Conservation (phyloP, 2,329 filamentous ascomycete species). For the Paecilomyces fulvus region DNA sequence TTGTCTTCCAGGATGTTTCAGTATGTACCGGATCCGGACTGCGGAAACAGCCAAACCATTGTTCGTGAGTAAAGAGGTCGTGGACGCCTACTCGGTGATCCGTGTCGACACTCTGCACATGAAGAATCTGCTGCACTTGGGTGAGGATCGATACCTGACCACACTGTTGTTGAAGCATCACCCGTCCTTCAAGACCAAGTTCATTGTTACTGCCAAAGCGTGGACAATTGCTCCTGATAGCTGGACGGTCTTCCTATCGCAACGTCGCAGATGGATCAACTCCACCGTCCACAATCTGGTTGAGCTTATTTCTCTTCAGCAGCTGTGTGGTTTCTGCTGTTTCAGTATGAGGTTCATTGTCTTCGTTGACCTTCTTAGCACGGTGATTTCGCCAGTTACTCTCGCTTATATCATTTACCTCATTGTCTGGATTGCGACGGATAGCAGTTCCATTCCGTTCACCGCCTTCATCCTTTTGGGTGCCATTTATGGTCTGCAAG, state of each 20-base stretch:
- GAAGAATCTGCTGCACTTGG: slow-evolving; percentile 94
- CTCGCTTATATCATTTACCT: slow-evolving; percentile 85
- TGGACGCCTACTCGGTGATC: slow-evolving; percentile 81
- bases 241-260: slow-evolving; percentile 90
- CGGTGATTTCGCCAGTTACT: slow-evolving; percentile 83
- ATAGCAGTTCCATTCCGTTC: slow-evolving; percentile 61
- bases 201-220: slow-evolving; percentile 81
- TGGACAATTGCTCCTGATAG: slow-evolving; percentile 97
- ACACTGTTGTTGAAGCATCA: slow-evolving; percentile 90
- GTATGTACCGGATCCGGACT: slow-evolving; percentile 95
- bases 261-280: slow-evolving; percentile 99
- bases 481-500: slow-evolving; percentile 95
- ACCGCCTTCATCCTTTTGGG: slow-evolving; percentile 85
- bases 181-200: slow-evolving; percentile 95
- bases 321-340: slow-evolving; percentile 98
- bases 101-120: slow-evolving; percentile 97
- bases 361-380: slow-evolving; percentile 86
- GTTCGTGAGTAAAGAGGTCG: slow-evolving; percentile 87
- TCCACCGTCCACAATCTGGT: slow-evolving; percentile 97
- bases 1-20: slow-evolving; percentile 96
- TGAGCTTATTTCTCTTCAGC: slow-evolving; percentile 84
- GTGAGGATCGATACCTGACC: slow-evolving; percentile 95
- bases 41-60: slow-evolving; percentile 91
- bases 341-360: slow-evolving; percentile 99
- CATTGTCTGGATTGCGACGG: slow-evolving; percentile 60